These are phyloP conservation scores for Hypoxylon rickii DNA, from an alignment of 495 filamentous ascomycete species.

Conservation along the genomic window DNA sequence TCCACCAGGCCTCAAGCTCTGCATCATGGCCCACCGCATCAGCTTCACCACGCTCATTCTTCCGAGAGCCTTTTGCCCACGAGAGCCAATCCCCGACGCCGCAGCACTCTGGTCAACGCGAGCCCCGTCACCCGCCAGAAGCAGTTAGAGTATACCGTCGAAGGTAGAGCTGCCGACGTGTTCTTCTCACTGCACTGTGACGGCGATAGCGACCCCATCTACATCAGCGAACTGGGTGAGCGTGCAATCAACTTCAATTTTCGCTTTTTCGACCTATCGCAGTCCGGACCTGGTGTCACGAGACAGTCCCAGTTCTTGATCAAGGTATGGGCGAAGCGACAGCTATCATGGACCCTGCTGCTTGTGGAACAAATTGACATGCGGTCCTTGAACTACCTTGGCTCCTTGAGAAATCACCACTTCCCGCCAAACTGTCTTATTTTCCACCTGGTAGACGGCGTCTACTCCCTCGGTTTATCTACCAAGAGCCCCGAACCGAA, in stretches of 20 bases:
- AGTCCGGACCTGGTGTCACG: constrained; percentile 67
- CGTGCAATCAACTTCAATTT: constrained; percentile 90
- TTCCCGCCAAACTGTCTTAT: constrained; percentile 83
- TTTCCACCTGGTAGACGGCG: constrained; percentile 85
- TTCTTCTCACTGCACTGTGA: constrained; percentile 87
- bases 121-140: constrained; percentile 72
- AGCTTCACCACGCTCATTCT: constrained; percentile 71
- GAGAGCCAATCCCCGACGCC: constrained; percentile 54
- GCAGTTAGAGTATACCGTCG: constrained; percentile 73
- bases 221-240: constrained; percentile 83
- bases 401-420: constrained; percentile 76
- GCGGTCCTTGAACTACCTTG: constrained; percentile 77
- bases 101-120: constrained; percentile 73
- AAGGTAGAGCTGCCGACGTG: constrained; percentile 76
- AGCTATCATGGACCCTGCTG: constrained; percentile 64
- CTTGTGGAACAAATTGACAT: constrained; percentile 74
- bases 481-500: constrained; percentile 52
- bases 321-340: constrained; percentile 76
- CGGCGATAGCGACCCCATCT: constrained; percentile 71
- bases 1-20: constrained; percentile 70
- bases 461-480: constrained; percentile 70
- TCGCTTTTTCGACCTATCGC: constrained; percentile 78
- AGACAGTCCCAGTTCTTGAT: constrained; percentile 67
- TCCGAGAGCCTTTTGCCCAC: constrained; percentile 64
- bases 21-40: constrained; percentile 49